Conservation (phyloP, 495 filamentous ascomycete genomes). For the Alectoria sarmentosa region DNA sequence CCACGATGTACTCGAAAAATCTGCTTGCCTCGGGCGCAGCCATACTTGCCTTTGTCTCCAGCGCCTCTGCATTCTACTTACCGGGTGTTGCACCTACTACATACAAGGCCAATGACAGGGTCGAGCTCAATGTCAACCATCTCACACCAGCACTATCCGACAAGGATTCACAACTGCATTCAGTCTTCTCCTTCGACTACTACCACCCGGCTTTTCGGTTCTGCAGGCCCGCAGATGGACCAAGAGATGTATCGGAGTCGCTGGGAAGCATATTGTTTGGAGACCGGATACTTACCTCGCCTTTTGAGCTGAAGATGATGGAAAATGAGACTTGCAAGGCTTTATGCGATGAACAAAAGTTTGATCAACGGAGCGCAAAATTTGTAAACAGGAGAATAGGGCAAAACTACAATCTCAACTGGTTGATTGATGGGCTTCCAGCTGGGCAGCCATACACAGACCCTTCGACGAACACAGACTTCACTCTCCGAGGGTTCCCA, state of each 20-base stretch:
- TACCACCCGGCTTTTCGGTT: constrained; percentile 83
- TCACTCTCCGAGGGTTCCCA: constrained; percentile 83
- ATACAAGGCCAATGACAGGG: constrained; percentile 65
- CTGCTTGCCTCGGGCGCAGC: constrained; percentile 1
- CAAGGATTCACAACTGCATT: constrained; percentile 69
- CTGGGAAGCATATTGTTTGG: constrained; percentile 95
- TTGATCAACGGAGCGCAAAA: constrained; percentile 57
- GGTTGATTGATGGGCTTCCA: constrained; percentile 89
- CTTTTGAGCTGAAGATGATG: constrained; percentile 93
- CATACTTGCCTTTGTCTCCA: constrained; percentile 28
- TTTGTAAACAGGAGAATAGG: constrained; percentile 78
- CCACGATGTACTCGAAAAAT: constrained; percentile 8
- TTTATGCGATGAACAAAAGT: constrained; percentile 58
- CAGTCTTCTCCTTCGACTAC: constrained; percentile 93
- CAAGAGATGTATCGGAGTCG: constrained; percentile 69
- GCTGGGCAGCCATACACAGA: constrained; percentile 74
- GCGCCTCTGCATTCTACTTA: constrained; percentile 82
- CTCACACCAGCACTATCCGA: constrained; percentile 77
- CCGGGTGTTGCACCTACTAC: constrained; percentile 93
- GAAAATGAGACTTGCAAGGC: constrained; percentile 79
- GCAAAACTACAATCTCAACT: constrained; percentile 84
- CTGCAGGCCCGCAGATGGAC: constrained; percentile 69
- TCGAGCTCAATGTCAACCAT: constrained; percentile 88
- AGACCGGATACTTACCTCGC: constrained; percentile 88
- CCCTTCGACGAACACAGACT: constrained; percentile 60